A percentile compares a stretch with the other conserved stretches of the same genome.
Conservation (phyloP, 139 green algal genomes). For the Eudorina sp. region DNA sequence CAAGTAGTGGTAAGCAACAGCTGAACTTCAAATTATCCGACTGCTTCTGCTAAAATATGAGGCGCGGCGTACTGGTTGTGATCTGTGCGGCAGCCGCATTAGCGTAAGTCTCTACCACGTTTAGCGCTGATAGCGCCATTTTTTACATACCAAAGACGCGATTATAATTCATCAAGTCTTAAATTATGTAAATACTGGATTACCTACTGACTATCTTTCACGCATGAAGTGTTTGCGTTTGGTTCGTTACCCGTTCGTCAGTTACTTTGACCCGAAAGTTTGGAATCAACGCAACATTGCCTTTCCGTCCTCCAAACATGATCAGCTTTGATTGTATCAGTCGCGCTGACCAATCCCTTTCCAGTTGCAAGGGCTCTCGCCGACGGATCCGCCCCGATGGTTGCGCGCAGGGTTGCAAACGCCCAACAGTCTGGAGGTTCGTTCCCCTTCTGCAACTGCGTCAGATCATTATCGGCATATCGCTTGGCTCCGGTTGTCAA, state of each 20-base stretch:
- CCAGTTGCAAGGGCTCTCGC: no score
- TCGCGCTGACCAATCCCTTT: background rate
- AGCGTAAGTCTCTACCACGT: background rate
- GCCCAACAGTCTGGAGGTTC: background rate
- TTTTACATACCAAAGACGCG: background rate
- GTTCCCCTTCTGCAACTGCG: constrained; percentile 10
- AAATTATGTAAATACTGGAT: background rate
- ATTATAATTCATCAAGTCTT: background rate
- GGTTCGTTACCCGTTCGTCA: no score
- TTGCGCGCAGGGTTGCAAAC: background rate
- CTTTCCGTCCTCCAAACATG: background rate
- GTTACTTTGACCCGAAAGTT: no score
- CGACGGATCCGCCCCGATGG: no score
- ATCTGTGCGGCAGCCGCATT: constrained; percentile 6
- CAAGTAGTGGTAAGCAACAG: no score
- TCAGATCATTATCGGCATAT: background rate
- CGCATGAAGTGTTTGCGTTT: background rate
- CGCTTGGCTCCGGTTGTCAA: background rate
- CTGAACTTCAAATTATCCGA: no score
- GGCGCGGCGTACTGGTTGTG: background rate
- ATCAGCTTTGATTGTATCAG: background rate
- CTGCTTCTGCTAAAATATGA: constrained; percentile 5
- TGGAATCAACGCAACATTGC: background rate
- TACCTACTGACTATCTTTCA: background rate
- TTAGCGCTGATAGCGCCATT: background rate